A percentile compares a stretch with the other conserved stretches of the same genome.
phyloP scores from a whole-genome alignment of 2,329 filamentous ascomycete species.

The Monosporascus cannonballus region DNA sequence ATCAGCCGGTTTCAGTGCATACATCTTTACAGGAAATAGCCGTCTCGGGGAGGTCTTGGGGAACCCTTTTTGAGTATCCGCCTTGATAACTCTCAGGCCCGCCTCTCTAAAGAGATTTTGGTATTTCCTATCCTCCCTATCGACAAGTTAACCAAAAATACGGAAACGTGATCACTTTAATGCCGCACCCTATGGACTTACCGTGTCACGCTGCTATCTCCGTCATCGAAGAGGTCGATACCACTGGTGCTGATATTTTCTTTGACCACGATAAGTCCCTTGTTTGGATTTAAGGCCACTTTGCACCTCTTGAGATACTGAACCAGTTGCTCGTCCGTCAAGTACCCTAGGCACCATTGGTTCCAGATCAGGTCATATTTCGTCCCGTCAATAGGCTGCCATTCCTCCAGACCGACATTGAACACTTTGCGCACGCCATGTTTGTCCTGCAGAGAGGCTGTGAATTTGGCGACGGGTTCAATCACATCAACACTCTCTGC shows the following conservation, averaged over 20 bases:
- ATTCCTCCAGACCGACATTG: constrained; percentile 69
- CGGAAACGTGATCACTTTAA: background rate
- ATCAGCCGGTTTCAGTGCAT: constrained; percentile 57
- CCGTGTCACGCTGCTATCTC: constrained; percentile 73
- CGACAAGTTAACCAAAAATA: constrained; percentile 6
- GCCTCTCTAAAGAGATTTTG: constrained; percentile 61
- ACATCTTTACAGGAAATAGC: constrained; percentile 70
- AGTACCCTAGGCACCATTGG: constrained; percentile 84
- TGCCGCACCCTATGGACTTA: constrained; percentile 53
- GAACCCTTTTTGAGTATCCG: constrained; percentile 59
- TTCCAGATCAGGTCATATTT: constrained; percentile 80
- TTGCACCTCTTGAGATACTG: constrained; percentile 60
- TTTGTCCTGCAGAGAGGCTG: constrained; percentile 50
- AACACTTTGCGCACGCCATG: constrained; percentile 58
- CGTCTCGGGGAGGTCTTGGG: constrained; percentile 24
- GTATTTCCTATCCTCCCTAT: constrained; percentile 66
- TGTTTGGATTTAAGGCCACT: constrained; percentile 26
- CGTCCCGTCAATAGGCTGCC: constrained; percentile 42
- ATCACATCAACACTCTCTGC: constrained; percentile 73
- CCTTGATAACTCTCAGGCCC: constrained; percentile 60
- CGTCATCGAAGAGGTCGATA: constrained; percentile 66
- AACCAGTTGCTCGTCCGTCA: constrained; percentile 68
- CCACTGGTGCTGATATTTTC: constrained; percentile 63
- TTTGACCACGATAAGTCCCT: constrained; percentile 64
- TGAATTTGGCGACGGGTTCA: constrained; percentile 81